Conservation (phyloP, 768 basidiomycete species). For the Myochromella boudieri region DNA sequence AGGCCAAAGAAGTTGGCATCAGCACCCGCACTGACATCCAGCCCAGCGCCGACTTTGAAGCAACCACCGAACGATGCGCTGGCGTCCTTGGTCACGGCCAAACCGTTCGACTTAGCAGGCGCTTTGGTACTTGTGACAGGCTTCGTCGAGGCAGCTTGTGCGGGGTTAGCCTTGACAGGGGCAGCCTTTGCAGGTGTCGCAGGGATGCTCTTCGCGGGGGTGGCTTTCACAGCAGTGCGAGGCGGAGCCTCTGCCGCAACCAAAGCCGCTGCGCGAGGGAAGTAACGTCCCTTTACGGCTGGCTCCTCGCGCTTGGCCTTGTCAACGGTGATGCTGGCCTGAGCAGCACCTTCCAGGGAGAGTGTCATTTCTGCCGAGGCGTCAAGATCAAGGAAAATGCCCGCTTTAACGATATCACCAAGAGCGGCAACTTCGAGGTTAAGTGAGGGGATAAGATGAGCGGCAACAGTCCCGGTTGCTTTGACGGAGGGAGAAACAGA, state of each 20-base stretch:
- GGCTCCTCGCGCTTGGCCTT: constrained; percentile 5
- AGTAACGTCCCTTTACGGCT: constrained; percentile 5
- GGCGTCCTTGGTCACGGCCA: constrained; percentile 8
- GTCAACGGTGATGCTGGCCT: constrained; percentile 13
- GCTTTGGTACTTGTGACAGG: neutral
- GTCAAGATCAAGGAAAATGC: constrained; percentile 43
- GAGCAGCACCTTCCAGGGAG: constrained; percentile 20
- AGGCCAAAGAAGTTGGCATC: constrained; percentile 28
- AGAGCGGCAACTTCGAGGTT: constrained; percentile 46
- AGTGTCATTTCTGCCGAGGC: constrained; percentile 31
- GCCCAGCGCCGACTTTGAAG: constrained; percentile 29
- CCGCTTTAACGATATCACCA: constrained; percentile 31
- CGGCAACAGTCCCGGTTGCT: constrained; percentile 40
- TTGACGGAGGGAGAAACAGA: constrained; percentile 38
- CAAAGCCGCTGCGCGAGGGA: neutral
- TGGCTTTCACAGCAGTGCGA: neutral
- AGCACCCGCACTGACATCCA: constrained; percentile 32
- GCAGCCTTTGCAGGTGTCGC: neutral
- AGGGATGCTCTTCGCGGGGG: too few species aligned
- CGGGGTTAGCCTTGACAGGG: neutral
- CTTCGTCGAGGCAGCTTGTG: neutral
- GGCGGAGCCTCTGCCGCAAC: neutral
- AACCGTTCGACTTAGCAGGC: constrained; percentile 1
- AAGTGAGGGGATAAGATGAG: constrained; percentile 49
- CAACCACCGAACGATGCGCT: constrained; percentile 30